These are phyloP conservation scores for Galerina marginata DNA, from an alignment of 768 basidiomycete genomes.

Conservation along the genomic window DNA sequence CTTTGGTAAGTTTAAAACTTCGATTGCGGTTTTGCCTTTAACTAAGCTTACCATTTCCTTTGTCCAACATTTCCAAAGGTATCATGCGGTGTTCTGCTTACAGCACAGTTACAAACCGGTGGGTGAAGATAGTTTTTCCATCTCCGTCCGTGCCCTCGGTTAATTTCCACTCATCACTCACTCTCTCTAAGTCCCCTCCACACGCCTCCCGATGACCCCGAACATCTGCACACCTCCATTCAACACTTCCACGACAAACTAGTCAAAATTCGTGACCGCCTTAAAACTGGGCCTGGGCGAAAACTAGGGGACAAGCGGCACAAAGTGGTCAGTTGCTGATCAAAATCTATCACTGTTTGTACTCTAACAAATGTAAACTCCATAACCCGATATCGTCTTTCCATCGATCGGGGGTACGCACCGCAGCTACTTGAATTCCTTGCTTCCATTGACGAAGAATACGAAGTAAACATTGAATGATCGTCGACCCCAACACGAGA, in stretches of 20 bases:
- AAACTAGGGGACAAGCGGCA: conserved; percentile 74
- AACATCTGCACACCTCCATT: conserved; percentile 57
- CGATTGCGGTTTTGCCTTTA: conserved; percentile 14
- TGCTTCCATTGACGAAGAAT: conserved; percentile 61
- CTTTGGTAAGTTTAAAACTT: conserved; percentile 54
- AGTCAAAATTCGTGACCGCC: conserved; percentile 68
- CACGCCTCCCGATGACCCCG: conserved; percentile 53
- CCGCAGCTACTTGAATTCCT: conserved; percentile 70
- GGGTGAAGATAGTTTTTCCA: conserved; percentile 14
- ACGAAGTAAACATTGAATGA: conserved; percentile 17
- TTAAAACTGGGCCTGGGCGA: conserved; percentile 81
- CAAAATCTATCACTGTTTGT: not conserved
- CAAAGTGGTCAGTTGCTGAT: conserved; percentile 52
- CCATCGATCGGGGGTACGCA: not conserved
- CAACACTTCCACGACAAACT: conserved; percentile 90
- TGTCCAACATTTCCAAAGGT: conserved; percentile 37
- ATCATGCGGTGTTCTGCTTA: conserved; percentile 76
- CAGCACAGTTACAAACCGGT: conserved; percentile 58
- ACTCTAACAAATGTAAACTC: not conserved
- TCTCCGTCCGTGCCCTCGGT: conserved; percentile 17
- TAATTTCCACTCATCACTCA: conserved; percentile 11
- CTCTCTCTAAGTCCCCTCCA: conserved; percentile 44
- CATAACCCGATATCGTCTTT: not conserved
- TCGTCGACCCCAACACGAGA: not conserved
- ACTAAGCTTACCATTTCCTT: conserved; percentile 16